These are phyloP conservation scores for Dactylellina leptospora DNA, from an alignment of 2,329 filamentous ascomycete genomes.

Conservation along the genomic window DNA sequence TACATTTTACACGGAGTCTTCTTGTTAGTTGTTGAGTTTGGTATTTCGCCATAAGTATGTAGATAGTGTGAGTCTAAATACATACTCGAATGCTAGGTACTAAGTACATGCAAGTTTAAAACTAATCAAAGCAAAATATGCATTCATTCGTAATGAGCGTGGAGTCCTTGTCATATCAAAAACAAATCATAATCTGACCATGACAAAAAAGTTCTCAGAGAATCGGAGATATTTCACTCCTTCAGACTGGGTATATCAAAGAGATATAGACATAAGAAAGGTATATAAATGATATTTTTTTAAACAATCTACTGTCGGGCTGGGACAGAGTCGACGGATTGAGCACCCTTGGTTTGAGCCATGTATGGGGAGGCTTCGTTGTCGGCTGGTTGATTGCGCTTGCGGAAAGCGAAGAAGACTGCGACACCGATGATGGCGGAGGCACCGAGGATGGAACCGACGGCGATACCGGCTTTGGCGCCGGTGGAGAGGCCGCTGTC, in stretches of 20 bases:
- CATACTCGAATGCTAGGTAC: constrained; percentile 30
- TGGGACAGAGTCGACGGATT: constrained; percentile 49
- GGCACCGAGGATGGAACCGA: constrained; percentile 56
- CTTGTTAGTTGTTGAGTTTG: too few species aligned
- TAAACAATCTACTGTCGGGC: constrained; percentile 32
- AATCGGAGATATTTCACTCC: too few species aligned
- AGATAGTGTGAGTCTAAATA: constrained; percentile 23
- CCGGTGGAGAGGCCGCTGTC: constrained; percentile 46
- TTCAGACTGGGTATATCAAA: constrained; percentile 39
- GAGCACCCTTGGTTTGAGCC: constrained; percentile 42
- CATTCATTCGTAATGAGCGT: constrained; percentile 42
- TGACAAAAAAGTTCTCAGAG: too few species aligned
- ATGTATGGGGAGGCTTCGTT: constrained; percentile 48
- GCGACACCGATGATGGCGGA: constrained; percentile 46
- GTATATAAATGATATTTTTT: not conserved
- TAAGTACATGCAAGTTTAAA: constrained; percentile 24
- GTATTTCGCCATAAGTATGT: constrained; percentile 20
- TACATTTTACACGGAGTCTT: too few species aligned
- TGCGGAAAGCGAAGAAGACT: constrained; percentile 54
- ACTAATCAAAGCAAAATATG: constrained; percentile 14
- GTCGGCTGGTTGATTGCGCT: constrained; percentile 36
- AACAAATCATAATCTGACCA: constrained; percentile 21
- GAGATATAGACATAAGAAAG: constrained; percentile 15
- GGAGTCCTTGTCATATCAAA: constrained; percentile 19
- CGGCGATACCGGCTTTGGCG: constrained; percentile 57